A percentile compares a stretch with the other conserved stretches of the same genome.
Evolutionary conservation across 1,284 basidiomycete species (phyloP).

Genomic region (Gymnopus androsaceus): DNA sequence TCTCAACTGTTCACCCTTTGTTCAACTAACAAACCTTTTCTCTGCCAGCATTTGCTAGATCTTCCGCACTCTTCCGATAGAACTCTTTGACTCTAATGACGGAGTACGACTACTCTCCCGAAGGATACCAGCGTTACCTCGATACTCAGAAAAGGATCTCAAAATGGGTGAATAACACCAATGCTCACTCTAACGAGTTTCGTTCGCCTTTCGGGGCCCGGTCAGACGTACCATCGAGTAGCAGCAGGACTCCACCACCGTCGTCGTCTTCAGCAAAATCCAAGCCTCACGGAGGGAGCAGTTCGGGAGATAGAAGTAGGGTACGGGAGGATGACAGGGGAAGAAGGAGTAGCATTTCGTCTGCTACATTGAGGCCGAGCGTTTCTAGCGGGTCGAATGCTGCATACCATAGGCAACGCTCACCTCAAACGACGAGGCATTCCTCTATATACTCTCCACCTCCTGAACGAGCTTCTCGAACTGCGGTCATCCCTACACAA

Average conservation of each 20-base stretch:
- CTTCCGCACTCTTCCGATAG: too few species aligned
- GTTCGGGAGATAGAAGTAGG: too few species aligned
- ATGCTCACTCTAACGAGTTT: slow-evolving; percentile 13
- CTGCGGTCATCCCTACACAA: neutral
- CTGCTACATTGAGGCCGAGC: neutral
- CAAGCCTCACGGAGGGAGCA: neutral
- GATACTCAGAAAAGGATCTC: slow-evolving; percentile 11
- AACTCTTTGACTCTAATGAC: slow-evolving; percentile 14
- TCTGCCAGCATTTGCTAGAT: too few species aligned
- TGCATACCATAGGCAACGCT: neutral
- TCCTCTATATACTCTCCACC: slow-evolving; percentile 1
- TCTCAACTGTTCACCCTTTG: too few species aligned
- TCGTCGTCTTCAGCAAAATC: neutral
- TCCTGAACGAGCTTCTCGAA: neutral
- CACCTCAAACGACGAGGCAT: slow-evolving; percentile 1
- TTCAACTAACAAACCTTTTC: too few species aligned
- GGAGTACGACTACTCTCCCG: slow-evolving; percentile 19
- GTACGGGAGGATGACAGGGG: neutral
- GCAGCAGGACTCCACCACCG: neutral
- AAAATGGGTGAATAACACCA: slow-evolving; percentile 17
- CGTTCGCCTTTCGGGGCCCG: slow-evolving; percentile 10
- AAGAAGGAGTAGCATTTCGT: slow-evolving; percentile 9
- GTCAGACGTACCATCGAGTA: slow-evolving; percentile 1
- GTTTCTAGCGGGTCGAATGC: neutral
- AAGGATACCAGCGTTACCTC: slow-evolving; percentile 16